Percentiles rank a stretch among this genome's conserved stretches.
phyloP scores from a whole-genome alignment of 1,139 yeast genomes.

The Meyerozyma smithsonii region DNA sequence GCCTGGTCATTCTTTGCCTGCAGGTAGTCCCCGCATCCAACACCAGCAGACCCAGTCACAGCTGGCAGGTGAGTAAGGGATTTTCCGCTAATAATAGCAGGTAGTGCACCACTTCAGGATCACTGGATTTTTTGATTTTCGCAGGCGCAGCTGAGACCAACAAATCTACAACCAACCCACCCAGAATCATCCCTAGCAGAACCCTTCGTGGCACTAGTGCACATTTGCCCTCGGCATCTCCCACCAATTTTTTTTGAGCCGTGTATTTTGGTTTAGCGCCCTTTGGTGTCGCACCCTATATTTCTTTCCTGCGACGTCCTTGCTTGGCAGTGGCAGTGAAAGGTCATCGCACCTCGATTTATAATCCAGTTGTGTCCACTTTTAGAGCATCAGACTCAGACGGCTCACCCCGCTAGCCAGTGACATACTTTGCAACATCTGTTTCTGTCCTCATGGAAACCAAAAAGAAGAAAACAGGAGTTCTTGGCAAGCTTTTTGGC shows the following conservation, averaged over 20 bases:
- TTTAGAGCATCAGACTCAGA: neutral
- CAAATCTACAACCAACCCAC: neutral
- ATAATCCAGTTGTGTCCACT: neutral
- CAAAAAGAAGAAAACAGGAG: neutral
- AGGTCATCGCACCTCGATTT: neutral
- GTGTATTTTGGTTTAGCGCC: no score
- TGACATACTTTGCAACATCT: neutral
- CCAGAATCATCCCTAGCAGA: neutral
- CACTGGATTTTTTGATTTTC: neutral
- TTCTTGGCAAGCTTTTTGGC: constrained; percentile 2
- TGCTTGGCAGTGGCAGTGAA: neutral
- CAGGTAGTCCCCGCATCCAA: neutral
- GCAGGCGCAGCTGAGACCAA: neutral
- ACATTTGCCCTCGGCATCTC: neutral
- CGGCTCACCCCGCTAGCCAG: neutral
- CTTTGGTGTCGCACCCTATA: neutral
- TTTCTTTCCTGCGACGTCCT: neutral
- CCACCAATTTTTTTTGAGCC: neutral
- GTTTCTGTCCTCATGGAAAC: neutral
- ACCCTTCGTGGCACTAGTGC: neutral
- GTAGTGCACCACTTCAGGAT: neutral
- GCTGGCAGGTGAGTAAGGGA: neutral
- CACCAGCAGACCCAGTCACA: neutral
- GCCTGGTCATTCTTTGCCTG: neutral
- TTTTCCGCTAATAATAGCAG: neutral